These are phyloP conservation scores for Begonia loranthoides DNA, from an alignment of 306 rosid species.

Conservation along the genomic window DNA sequence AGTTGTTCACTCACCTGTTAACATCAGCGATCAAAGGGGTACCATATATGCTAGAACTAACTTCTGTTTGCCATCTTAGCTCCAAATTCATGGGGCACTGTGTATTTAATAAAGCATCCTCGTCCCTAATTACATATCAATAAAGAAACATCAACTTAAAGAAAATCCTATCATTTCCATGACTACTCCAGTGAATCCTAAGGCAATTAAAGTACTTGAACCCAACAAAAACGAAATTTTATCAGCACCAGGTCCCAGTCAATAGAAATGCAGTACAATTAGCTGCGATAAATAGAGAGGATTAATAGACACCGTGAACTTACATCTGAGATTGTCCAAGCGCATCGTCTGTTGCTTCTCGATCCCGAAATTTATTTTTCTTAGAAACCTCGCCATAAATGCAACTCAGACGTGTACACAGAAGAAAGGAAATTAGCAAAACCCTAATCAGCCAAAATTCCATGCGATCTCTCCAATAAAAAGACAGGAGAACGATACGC, in stretches of 20 bases:
- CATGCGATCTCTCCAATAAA: conserved; percentile 27
- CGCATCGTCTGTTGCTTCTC: conserved; percentile 81
- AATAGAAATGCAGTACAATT: not conserved
- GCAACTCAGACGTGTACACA: conserved; percentile 20
- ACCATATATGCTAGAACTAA: conserved; percentile 89
- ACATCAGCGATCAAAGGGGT: conserved; percentile 90
- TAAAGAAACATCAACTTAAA: not conserved
- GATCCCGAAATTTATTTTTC: conserved; percentile 60
- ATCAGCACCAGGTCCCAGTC: not conserved
- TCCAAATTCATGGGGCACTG: conserved; percentile 85
- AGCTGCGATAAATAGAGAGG: not conserved
- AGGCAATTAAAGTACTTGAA: not conserved
- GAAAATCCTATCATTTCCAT: conserved; percentile 1
- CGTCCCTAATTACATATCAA: conserved; percentile 32
- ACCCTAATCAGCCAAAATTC: conserved; percentile 22
- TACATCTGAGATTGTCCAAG: conserved; percentile 76
- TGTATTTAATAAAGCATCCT: conserved; percentile 76
- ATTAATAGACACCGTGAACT: conserved; percentile 5
- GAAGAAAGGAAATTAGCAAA: conserved; percentile 29
- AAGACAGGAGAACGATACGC: not conserved
- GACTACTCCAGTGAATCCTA: conserved; percentile 1
- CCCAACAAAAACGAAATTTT: not conserved
- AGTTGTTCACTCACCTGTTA: conserved; percentile 39
- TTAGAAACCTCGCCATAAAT: conserved; percentile 38
- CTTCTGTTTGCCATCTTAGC: conserved; percentile 98